Base-by-base conservation (phyloP, 805 yeast species). In the Barnettozyma sucrosica region DNA sequence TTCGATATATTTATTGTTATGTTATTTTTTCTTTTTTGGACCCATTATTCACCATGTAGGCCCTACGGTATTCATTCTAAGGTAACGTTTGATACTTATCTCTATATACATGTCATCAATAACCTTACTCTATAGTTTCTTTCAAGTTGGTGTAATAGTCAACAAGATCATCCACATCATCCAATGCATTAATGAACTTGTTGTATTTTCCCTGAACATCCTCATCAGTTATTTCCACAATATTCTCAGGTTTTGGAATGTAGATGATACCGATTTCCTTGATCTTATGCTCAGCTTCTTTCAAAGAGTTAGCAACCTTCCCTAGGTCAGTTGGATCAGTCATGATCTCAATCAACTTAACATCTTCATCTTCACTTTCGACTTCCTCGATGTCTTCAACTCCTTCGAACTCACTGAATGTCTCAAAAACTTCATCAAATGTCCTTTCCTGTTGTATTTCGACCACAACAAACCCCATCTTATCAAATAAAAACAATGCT, bases 151-250 rank as follows among this genome's bases (percentile, higher is more conserved):
- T 76, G 66, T 86, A 87, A 50, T 86, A 80, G 52, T 80, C 88
- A 7, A 88, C 80, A 19, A 92, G 86, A 56, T 93, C 98, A 43
- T 84, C 89, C n/a, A 89, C 68, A 30, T 82, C 88, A 46, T 88
- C 95, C 41, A 92, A 69, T 42, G 72, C 71, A 20, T 64, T 68
- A 30, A 83, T 63, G 32, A 89, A 78, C 58, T 80, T 85, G 14
- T 75, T 74, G 56, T 79, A 75, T 33, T 72, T 71, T 50, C 71
- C 74, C 49, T 65, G 69, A 7, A 72, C 66, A 4, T 80, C 89
- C 23, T 71, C 80, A 47, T 75, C 72, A 0, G 72, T 70, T 26
- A 83, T 75, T 10, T 71, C 75, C 4, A 80, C 81, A 51, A 69
- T 66, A 56, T 77, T 74, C 41, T 85, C 95, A 2, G 72, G 68